Conservation (phyloP, 352 stramenopile genomes). For the Phytophthora meadii region DNA sequence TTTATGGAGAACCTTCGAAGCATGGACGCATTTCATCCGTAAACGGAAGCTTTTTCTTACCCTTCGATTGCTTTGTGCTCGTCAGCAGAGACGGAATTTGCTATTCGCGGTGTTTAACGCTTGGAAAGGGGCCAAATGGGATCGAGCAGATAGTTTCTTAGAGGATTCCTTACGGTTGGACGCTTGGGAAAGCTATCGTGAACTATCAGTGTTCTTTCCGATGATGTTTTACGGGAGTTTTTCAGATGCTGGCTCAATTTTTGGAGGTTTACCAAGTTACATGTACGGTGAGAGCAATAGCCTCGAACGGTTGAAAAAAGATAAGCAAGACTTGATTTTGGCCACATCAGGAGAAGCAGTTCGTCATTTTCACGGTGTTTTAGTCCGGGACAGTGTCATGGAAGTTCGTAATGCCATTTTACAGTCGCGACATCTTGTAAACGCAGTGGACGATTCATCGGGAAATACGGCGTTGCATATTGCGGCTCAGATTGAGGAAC, state of each 20-base stretch:
- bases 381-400: conserved; percentile 57
- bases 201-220: conserved; percentile 58
- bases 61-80: conserved; percentile 50
- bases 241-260: conserved; percentile 62
- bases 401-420: conserved; percentile 64
- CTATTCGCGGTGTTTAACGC: conserved; percentile 58
- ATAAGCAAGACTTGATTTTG: conserved; percentile 19
- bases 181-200: conserved; percentile 64
- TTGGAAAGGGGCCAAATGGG: conserved; percentile 75
- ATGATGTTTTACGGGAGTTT: conserved; percentile 74
- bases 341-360: conserved; percentile 33
- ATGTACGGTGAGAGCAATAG: conserved; percentile 10
- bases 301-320: neutral
- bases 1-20: conserved; percentile 50
- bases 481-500: conserved; percentile 58
- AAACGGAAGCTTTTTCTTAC: conserved; percentile 61
- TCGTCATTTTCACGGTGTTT: conserved; percentile 51
- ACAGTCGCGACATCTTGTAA: conserved; percentile 57
- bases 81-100: conserved; percentile 45
- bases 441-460: conserved; percentile 53
- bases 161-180: conserved; percentile 63
- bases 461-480: conserved; percentile 72
- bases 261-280: conserved; percentile 51
- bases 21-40: conserved; percentile 54
- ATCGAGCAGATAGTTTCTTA: conserved; percentile 61